Conservation (phyloP, 2,329 filamentous ascomycete genomes). For the Balansia obtecta region DNA sequence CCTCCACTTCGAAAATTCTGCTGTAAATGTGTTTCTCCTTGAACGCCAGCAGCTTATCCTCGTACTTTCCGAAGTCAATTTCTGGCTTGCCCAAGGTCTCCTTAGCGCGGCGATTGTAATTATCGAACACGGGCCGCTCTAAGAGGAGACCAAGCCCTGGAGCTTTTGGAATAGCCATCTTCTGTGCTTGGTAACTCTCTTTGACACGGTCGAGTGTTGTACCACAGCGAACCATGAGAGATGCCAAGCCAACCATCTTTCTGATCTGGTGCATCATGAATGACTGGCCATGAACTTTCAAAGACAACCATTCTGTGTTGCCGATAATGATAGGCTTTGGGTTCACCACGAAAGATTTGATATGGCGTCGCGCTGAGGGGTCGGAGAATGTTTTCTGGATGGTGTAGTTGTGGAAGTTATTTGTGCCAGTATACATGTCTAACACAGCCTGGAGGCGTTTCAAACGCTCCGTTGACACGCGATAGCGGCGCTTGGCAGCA, state of each 20-base stretch:
- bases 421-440: conserved; percentile 66
- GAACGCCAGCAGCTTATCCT: conserved; percentile 72
- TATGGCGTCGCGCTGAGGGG: conserved; percentile 75
- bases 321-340: conserved; percentile 68
- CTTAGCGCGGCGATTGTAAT: conserved; percentile 66
- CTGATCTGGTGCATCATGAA: conserved; percentile 99
- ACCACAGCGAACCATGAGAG: conserved; percentile 73
- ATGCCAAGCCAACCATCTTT: conserved; percentile 94
- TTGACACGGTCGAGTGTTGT: conserved; percentile 58
- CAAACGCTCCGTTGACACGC: conserved; percentile 60
- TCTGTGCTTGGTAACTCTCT: conserved; percentile 58
- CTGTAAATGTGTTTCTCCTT: conserved; percentile 89
- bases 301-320: conserved; percentile 86
- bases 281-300: conserved; percentile 93
- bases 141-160: conserved; percentile 79
- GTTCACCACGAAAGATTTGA: conserved; percentile 82
- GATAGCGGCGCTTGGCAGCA: conserved; percentile 71
- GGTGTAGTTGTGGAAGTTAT: conserved; percentile 96
- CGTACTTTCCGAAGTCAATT: conserved; percentile 68
- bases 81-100: conserved; percentile 50
- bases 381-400: conserved; percentile 75
- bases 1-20: conserved; percentile 81
- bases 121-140: conserved; percentile 83
- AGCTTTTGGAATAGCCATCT: conserved; percentile 86
- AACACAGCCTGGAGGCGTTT: conserved; percentile 65